Percentiles rank a stretch among this genome's conserved stretches.
phyloP scores from a whole-genome alignment of 2,329 filamentous ascomycete genomes.

The Torrubiellomyces zombiae region DNA sequence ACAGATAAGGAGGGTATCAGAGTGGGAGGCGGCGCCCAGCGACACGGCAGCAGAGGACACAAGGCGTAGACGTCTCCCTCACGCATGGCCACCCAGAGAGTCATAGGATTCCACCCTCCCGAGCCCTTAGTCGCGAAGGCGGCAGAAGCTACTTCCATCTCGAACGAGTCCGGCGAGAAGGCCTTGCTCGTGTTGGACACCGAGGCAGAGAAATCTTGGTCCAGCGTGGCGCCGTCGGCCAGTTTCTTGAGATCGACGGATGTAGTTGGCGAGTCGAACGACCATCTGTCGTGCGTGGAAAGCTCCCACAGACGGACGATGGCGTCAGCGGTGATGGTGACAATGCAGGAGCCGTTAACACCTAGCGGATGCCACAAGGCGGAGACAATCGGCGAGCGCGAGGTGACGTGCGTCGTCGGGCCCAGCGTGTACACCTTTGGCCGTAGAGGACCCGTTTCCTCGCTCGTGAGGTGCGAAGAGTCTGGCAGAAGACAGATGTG shows the following conservation, averaged over 20 bases:
- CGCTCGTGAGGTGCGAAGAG: conserved; percentile 53
- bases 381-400: conserved; percentile 63
- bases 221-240: conserved; percentile 62
- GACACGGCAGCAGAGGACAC: conserved; percentile 73
- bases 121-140: conserved; percentile 52
- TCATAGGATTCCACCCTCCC: conserved; percentile 92
- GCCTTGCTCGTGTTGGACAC: conserved; percentile 57
- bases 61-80: conserved; percentile 87
- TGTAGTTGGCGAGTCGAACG: conserved; percentile 68
- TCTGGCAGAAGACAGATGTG: conserved; percentile 80
- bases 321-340: conserved; percentile 79
- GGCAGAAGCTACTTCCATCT: conserved; percentile 87
- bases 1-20: conserved; percentile 70
- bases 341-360: conserved; percentile 61
- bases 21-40: conserved; percentile 64
- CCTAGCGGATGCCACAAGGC: conserved; percentile 88
- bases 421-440: conserved; percentile 84
- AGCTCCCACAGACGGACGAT: conserved; percentile 85
- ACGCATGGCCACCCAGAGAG: conserved; percentile 89
- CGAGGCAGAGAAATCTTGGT: conserved; percentile 71
- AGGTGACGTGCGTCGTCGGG: conserved; percentile 78
- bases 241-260: conserved; percentile 82
- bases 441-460: conserved; percentile 53
- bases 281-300: conserved; percentile 67
- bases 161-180: conserved; percentile 77